A percentile compares a stretch with the other conserved stretches of the same genome.
Evolutionary conservation across 2,329 filamentous ascomycete genomes (phyloP).

Genomic region (Teratosphaeria nubilosa): DNA sequence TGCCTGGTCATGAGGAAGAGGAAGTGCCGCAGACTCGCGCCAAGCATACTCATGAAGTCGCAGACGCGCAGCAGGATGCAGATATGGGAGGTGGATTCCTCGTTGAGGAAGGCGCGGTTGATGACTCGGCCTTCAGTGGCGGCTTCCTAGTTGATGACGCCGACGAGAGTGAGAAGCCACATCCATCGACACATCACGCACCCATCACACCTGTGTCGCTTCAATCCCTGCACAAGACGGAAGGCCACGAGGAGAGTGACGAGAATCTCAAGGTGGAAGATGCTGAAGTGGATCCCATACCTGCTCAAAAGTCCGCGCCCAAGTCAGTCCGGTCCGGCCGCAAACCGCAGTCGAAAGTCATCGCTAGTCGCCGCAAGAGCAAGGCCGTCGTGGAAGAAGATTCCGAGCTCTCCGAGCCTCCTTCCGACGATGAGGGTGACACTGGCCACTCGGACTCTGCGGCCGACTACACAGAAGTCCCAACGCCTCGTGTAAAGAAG

Average conservation of each 20-base stretch:
- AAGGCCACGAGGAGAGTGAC: slow-evolving; percentile 17
- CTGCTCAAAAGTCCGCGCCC: background rate
- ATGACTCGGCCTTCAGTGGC: slow-evolving; percentile 19
- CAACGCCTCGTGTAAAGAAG: background rate
- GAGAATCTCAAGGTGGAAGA: slow-evolving; percentile 1
- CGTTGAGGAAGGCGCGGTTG: slow-evolving; percentile 12
- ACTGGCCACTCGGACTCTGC: background rate
- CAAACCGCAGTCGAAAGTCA: slow-evolving; percentile 1
- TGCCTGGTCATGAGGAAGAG: slow-evolving; percentile 27
- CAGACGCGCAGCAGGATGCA: slow-evolving; percentile 9
- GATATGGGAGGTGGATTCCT: slow-evolving; percentile 17
- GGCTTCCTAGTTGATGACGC: slow-evolving; percentile 31
- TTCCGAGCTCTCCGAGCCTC: background rate
- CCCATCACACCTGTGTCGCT: slow-evolving; percentile 17
- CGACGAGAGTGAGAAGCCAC: slow-evolving; percentile 10
- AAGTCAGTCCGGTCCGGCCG: background rate
- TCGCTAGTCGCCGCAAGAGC: background rate
- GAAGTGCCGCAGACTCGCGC: slow-evolving; percentile 21
- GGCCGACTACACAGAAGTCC: background rate
- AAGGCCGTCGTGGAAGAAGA: background rate
- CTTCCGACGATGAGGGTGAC: background rate
- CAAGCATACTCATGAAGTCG: slow-evolving; percentile 8
- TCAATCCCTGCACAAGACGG: slow-evolving; percentile 14
- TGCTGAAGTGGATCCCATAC: background rate
- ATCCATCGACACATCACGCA: slow-evolving; percentile 6